These are phyloP conservation scores for Xylaria venustula DNA, from an alignment of 495 filamentous ascomycete genomes.

Conservation along the genomic window DNA sequence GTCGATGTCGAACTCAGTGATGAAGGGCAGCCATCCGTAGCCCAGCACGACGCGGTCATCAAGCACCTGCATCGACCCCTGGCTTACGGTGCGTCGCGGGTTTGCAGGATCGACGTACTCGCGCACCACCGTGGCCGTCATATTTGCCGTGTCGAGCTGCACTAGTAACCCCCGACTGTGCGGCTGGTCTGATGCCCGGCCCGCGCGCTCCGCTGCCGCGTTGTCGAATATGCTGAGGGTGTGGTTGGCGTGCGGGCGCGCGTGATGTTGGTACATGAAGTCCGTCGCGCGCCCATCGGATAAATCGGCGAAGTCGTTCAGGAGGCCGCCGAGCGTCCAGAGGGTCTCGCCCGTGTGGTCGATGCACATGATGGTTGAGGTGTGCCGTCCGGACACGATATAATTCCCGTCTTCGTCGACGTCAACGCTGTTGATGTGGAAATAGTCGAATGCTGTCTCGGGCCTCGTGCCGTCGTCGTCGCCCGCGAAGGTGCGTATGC, in stretches of 20 bases:
- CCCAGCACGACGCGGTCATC: slow-evolving; percentile 44
- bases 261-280: slow-evolving; percentile 57
- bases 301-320: slow-evolving; percentile 47
- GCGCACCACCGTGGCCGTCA: slow-evolving; percentile 29
- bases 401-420: slow-evolving; percentile 31
- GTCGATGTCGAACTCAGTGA: slow-evolving; percentile 46
- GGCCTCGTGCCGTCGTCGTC: slow-evolving; percentile 16
- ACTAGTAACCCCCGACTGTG: slow-evolving; percentile 42
- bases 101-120: slow-evolving; percentile 16
- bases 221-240: slow-evolving; percentile 40
- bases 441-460: slow-evolving; percentile 29
- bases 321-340: slow-evolving; percentile 41
- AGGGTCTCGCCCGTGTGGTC: slow-evolving; percentile 33
- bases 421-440: slow-evolving; percentile 39
- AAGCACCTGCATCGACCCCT: slow-evolving; percentile 49
- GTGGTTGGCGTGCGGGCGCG: slow-evolving; percentile 39
- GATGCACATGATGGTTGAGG: slow-evolving; percentile 35
- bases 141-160: slow-evolving; percentile 39
- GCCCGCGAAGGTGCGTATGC: slow-evolving; percentile 3
- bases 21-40: slow-evolving; percentile 48
- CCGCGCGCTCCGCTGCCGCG: slow-evolving; percentile 18
- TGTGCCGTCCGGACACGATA: slow-evolving; percentile 42
- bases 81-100: slow-evolving; percentile 20
- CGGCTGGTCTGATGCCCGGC: not conserved
- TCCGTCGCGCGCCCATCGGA: slow-evolving; percentile 43